phyloP scores from a whole-genome alignment of 1,139 yeast genomes.

The Pichia cactophila region DNA sequence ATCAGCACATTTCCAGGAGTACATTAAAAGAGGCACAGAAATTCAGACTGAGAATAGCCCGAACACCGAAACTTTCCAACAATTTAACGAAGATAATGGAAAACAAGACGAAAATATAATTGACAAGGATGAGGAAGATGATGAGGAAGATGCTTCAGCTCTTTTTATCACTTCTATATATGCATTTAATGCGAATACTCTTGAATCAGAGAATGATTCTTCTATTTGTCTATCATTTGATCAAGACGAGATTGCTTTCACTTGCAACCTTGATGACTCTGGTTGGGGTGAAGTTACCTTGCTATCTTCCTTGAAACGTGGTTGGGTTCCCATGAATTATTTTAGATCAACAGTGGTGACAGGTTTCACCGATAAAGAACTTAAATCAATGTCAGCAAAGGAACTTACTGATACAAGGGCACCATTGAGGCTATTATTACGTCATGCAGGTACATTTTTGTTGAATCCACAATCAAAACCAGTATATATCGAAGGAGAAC shows the following conservation, averaged over 20 bases:
- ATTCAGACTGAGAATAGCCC: not conserved
- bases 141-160: constrained; percentile 27
- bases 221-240: constrained; percentile 79
- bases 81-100: not conserved
- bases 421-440: constrained; percentile 55
- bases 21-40: constrained; percentile 1
- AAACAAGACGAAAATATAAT: constrained; percentile 1
- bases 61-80: not conserved
- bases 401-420: constrained; percentile 31
- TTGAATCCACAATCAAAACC: constrained; percentile 54
- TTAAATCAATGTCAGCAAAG: constrained; percentile 18
- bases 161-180: constrained; percentile 60
- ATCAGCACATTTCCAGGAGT: not conserved
- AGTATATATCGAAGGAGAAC: constrained; percentile 32
- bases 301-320: constrained; percentile 61
- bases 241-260: constrained; percentile 74
- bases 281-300: constrained; percentile 98
- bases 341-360: constrained; percentile 53
- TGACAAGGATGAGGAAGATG: constrained; percentile 4
- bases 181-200: constrained; percentile 63
- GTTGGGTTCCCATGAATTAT: constrained; percentile 97
- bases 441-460: constrained; percentile 70
- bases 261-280: constrained; percentile 82
- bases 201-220: constrained; percentile 59
- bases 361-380: constrained; percentile 21